Evolutionary conservation across 768 basidiomycete genomes (phyloP), one percentile per base, ranked within the genome.

Genomic region (Kwoniella europaea): DNA sequence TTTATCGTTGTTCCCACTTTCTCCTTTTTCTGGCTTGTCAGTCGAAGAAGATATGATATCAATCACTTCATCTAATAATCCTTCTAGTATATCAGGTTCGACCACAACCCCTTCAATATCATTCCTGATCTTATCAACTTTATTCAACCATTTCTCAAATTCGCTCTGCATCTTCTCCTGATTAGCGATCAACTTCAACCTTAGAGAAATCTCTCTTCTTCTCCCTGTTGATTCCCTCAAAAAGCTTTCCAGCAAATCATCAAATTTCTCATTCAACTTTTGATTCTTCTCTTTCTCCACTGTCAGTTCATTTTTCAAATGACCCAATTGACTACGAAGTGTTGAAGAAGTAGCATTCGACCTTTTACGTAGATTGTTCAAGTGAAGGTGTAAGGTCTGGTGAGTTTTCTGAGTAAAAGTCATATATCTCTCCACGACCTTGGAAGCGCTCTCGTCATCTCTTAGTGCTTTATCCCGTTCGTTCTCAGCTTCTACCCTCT

Each of bases 371-470:
- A 83, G 78, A 24, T 79, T 76, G 22, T 81, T 74, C 29, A 84
- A 74, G 43, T 80, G 79, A 18, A 74, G 53, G 63, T 84, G 82
- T 2, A 83, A 68, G 5, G 79, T 78, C 16, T 77, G 74, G 41
- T 82, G 80, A 10, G 82, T 82, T 67, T 83, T 82, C 69, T 84
- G 84, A 12, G 84, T 81, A 67, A 84, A 84, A 0, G 79, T 79
- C 84, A 84, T 84, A 67, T 84, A 84, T 35, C 84, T 44, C 75
- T 84, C 84, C n/a, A 84, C 82, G 22, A 84, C 83, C 15, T 71
- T 78, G 9, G 79, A 76, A 1, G 84, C 84, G 29, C 76, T 73
- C 1, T 68, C 71, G 63, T 84, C 83, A 44, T 84, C 81, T 27
- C 80, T 50, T 7, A 77, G 43, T 4, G 75, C 77, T 22, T 65